Evolutionary conservation across 306 rosid genomes (phyloP).

Genomic region (Glycyrrhiza uralensis): DNA sequence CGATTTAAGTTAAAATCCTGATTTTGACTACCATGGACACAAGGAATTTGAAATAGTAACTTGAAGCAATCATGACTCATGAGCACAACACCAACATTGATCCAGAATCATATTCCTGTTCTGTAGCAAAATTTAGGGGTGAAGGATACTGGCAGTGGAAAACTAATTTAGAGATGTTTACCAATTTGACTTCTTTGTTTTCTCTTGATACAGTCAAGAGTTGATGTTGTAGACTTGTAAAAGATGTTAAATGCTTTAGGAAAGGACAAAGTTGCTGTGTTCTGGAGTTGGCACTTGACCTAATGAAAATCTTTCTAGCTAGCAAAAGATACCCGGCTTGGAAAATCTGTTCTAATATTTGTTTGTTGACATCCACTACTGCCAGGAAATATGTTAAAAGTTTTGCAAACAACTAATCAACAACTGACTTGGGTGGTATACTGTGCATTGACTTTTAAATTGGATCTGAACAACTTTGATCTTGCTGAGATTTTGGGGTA

Average conservation of each 20-base stretch:
- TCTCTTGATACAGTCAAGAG: background rate
- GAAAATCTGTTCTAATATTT: background rate
- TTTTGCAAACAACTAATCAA: background rate
- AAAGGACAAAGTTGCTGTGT: background rate
- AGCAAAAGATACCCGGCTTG: background rate
- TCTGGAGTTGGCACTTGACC: background rate
- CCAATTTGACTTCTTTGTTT: background rate
- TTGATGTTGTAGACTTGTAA: background rate
- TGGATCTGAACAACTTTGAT: background rate
- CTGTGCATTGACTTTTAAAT: background rate
- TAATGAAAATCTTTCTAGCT: background rate
- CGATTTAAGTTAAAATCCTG: too few relatives aligned
- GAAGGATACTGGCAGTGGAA: background rate
- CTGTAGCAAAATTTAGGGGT: background rate
- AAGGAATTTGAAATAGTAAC: background rate
- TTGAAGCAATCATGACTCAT: background rate
- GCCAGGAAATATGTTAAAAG: background rate
- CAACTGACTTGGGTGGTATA: background rate
- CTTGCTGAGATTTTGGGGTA: background rate
- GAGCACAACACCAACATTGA: background rate
- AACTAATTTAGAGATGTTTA: background rate
- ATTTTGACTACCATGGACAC: too few relatives aligned
- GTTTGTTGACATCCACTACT: background rate
- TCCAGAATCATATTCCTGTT: background rate
- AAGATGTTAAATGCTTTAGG: background rate